Base-by-base conservation (phyloP, 2,329 filamentous ascomycete genomes). In the Diaporthe ampelina region DNA sequence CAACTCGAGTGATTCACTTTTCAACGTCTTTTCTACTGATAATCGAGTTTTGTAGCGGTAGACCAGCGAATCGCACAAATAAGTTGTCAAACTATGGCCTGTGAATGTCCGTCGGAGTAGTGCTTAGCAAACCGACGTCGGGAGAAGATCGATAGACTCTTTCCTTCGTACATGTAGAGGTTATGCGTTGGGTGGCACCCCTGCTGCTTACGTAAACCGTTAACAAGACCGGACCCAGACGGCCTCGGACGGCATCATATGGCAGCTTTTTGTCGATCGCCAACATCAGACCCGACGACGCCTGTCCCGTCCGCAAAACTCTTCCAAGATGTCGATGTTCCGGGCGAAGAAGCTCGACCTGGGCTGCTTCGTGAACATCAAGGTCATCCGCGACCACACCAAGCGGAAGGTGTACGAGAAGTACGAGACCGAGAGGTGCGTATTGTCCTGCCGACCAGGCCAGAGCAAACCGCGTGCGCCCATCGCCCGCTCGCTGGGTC, bases 381-480 rank as follows among this genome's bases (percentile, higher is more conserved):
- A 93, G 78, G 90, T 94, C 78, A 93, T 99, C 82, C 94, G 97
- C 80, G 97, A 99, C 85, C 95, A 98, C 86, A 95, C 95, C 72
- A 99, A 98, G 91, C 94, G 97, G 80, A 96, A 97, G 86, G 94
- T 95, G 74, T 98, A 95, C 81, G 94, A 93, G 81, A 89, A 95
- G 82, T 88, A 93, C 81, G 97, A 99, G 87, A 91, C 95, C 6
- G 94, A 98, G 86, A 93, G 96, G 95, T 97, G 87, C 77, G 83
- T 29, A 32, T 15, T 1, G n/a, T 24, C 35, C 35, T 17, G 4
- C 37, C 29, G 32, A 7, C 48, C 40, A 1, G 11, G 9, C 29
- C 45, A 24, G 13, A 40, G 7, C 57, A 40, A 32, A 59, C 32
- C 35, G n/a, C 32, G 54, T 48, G 45, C 19, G 9, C 56, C 56